Evolutionary conservation across 306 rosid genomes (phyloP).

Genomic region (Arachis stenosperma): DNA sequence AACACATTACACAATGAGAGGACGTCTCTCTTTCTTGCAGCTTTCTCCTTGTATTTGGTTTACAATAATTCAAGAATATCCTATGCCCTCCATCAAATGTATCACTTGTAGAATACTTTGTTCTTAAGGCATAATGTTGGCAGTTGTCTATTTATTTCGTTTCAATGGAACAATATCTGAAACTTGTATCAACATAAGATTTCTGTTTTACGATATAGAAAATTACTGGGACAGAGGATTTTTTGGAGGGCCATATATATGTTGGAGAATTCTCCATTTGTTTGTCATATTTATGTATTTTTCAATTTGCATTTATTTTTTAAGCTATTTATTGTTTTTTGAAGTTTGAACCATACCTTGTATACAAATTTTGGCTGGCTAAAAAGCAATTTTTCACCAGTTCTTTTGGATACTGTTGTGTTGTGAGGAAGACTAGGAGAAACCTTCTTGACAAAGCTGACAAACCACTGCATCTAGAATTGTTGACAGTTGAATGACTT

Average conservation of each 20-base stretch:
- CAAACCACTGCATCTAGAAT: neutral
- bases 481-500: slow-evolving; percentile 21
- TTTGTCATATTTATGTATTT: too few relatives aligned
- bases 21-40: neutral
- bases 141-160: neutral
- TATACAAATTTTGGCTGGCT: neutral
- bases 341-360: too few relatives aligned
- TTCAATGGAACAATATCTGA: too few relatives aligned
- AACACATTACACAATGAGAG: neutral
- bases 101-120: slow-evolving; percentile 1
- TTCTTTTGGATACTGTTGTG: neutral
- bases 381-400: neutral
- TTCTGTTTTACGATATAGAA: too few relatives aligned
- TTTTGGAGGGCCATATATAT: too few relatives aligned
- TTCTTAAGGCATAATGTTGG: slow-evolving; percentile 12
- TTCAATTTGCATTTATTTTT: too few relatives aligned
- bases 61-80: slow-evolving; percentile 7
- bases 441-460: neutral
- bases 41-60: neutral
- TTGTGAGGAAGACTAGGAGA: slow-evolving; percentile 8
- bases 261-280: too few relatives aligned
- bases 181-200: too few relatives aligned
- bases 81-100: neutral
- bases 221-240: too few relatives aligned
- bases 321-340: too few relatives aligned